Evolutionary conservation across 768 basidiomycete species (phyloP).

Genomic region (Gloeopeniophorella convolvens): DNA sequence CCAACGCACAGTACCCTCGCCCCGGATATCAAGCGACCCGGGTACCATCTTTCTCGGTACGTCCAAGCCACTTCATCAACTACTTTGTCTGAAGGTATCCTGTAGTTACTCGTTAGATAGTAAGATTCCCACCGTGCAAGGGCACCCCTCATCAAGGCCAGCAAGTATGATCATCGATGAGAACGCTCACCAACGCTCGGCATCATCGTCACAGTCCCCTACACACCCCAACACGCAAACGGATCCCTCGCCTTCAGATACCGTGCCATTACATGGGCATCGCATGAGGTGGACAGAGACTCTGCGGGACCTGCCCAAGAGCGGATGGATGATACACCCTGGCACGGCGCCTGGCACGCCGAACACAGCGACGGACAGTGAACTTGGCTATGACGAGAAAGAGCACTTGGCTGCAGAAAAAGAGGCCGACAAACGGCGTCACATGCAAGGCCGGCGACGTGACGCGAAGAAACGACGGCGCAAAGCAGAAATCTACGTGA

Average conservation of each 20-base stretch:
- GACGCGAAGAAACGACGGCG: constrained; percentile 37
- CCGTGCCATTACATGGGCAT: neutral
- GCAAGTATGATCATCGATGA: constrained; percentile 20
- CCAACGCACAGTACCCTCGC: constrained; percentile 43
- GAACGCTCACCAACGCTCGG: neutral
- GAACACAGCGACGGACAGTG: constrained; percentile 24
- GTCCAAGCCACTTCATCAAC: neutral
- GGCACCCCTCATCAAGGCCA: neutral
- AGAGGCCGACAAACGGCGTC: constrained; percentile 18
- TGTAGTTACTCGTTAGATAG: constrained; percentile 28
- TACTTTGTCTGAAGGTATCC: neutral
- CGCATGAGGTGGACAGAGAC: constrained; percentile 31
- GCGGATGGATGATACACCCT: constrained; percentile 24
- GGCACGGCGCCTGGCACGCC: constrained; percentile 27
- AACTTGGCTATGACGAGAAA: constrained; percentile 27
- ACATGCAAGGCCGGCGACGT: constrained; percentile 29
- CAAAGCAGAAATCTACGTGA: constrained; percentile 70
- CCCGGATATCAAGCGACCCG: constrained; percentile 55
- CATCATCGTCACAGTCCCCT: neutral
- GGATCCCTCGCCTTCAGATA: neutral
- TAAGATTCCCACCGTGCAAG: constrained; percentile 13
- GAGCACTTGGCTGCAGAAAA: constrained; percentile 20
- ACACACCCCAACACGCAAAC: neutral
- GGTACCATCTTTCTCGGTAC: constrained; percentile 61
- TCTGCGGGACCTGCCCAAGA: constrained; percentile 36